phyloP scores from a whole-genome alignment of 768 basidiomycete species.

The Amylocystis lapponica region DNA sequence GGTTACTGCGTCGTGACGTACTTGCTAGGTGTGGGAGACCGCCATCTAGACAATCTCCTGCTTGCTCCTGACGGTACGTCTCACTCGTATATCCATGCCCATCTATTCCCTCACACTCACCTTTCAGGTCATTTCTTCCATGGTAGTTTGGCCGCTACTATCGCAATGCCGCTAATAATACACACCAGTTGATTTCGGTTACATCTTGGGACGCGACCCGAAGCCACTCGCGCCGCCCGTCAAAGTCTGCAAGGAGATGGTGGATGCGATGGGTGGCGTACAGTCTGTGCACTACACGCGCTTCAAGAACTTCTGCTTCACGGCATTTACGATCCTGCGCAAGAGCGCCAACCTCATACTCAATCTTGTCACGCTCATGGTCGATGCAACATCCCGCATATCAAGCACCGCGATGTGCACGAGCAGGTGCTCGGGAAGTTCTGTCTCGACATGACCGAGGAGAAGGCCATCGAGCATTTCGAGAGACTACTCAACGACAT shows the following conservation, averaged over 20 bases:
- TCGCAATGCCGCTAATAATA: conserved; percentile 6
- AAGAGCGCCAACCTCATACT: conserved; percentile 97
- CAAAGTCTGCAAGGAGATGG: conserved; percentile 99
- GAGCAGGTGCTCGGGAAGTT: conserved; percentile 97
- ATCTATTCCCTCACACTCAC: too few relatives aligned
- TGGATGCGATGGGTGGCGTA: conserved; percentile 98
- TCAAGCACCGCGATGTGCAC: conserved; percentile 85
- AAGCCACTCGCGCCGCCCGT: conserved; percentile 97
- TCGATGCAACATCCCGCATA: conserved; percentile 98
- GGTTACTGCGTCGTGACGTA: conserved; percentile 99
- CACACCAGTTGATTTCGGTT: conserved; percentile 88
- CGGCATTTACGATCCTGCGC: conserved; percentile 93
- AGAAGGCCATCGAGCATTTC: conserved; percentile 96
- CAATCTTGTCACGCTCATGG: conserved; percentile 95
- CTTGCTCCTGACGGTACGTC: conserved; percentile 80
- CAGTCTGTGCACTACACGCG: conserved; percentile 92
- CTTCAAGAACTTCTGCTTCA: conserved; percentile 96
- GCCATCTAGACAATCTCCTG: conserved; percentile 93
- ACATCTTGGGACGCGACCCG: conserved; percentile 95
- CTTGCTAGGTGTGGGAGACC: conserved; percentile 92
- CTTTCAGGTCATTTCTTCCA: conserved; percentile 88
- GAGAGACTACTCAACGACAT: conserved; percentile 92
- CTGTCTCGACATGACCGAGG: conserved; percentile 87
- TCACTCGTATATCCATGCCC: not conserved
- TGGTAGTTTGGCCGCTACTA: conserved; percentile 40